Conservation (phyloP, 2,329 filamentous ascomycete genomes). For the Ramularia collo-cygni region DNA sequence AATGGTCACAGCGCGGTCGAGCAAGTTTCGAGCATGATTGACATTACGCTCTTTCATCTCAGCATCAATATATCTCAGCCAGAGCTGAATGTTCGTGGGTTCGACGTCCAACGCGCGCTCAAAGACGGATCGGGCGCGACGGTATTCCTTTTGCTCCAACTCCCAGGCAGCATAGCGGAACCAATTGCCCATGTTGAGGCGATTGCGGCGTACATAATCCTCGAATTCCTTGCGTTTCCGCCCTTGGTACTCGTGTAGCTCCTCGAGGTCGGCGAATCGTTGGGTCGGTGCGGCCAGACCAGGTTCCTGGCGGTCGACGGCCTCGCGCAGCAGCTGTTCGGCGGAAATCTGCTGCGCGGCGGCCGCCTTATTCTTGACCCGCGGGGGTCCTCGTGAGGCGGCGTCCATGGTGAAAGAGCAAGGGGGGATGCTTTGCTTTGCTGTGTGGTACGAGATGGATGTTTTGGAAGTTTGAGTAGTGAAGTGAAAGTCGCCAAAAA, state of each 20-base stretch:
- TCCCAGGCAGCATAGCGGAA: slow-evolving; percentile 97
- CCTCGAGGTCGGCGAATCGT: slow-evolving; percentile 91
- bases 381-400: slow-evolving; percentile 71
- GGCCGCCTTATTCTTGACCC: slow-evolving; percentile 98
- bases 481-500: background rate
- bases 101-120: slow-evolving; percentile 92
- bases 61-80: slow-evolving; percentile 89
- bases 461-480: too few species aligned
- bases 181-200: slow-evolving; percentile 98
- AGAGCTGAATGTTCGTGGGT: slow-evolving; percentile 75
- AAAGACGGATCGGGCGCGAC: slow-evolving; percentile 84
- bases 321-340: slow-evolving; percentile 93
- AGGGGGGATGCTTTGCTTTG: too few species aligned
- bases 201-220: slow-evolving; percentile 91
- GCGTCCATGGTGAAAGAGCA: slow-evolving; percentile 68
- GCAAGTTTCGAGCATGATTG: slow-evolving; percentile 89
- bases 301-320: slow-evolving; percentile 90
- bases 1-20: slow-evolving; percentile 90
- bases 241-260: slow-evolving; percentile 95
- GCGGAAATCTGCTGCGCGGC: slow-evolving; percentile 81
- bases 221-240: slow-evolving; percentile 95
- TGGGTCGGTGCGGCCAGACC: slow-evolving; percentile 84
- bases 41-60: slow-evolving; percentile 96
- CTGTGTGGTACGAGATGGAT: too few species aligned
- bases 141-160: slow-evolving; percentile 95